Conservation (phyloP, 768 basidiomycete genomes). For the Suillus plorans region DNA sequence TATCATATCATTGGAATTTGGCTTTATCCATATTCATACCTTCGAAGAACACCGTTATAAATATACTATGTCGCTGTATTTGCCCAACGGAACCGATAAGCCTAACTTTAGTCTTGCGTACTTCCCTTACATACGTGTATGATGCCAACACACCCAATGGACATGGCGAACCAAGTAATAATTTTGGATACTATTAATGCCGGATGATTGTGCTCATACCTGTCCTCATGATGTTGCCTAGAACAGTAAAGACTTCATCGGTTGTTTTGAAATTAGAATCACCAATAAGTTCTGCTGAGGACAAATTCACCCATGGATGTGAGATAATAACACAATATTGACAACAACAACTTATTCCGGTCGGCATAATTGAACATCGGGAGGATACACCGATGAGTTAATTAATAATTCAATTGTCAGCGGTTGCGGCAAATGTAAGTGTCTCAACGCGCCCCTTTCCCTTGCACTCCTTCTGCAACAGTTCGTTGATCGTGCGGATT, state of each 20-base stretch:
- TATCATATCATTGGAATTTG: neutral
- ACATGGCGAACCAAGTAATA: neutral
- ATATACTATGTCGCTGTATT: neutral
- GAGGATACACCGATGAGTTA: neutral
- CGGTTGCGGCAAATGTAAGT: conserved; percentile 66
- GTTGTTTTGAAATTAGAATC: neutral
- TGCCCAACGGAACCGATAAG: neutral
- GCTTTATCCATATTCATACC: neutral
- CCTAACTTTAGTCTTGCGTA: neutral
- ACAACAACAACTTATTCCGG: neutral
- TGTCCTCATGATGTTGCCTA: neutral
- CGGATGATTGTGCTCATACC: neutral
- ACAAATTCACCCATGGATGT: neutral
- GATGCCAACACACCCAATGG: neutral
- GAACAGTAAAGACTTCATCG: neutral
- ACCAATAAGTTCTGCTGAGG: neutral
- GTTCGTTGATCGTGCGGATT: conserved; percentile 85
- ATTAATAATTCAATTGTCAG: conserved; percentile 23
- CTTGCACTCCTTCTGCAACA: conserved; percentile 90
- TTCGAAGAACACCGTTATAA: neutral
- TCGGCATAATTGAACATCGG: neutral
- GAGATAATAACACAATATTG: neutral
- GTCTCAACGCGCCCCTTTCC: conserved; percentile 87
- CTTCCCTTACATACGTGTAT: neutral
- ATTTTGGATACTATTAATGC: neutral